Base-by-base conservation (phyloP, 192 early-diverging fungal species). In the Lunasporangiospora selenospora region DNA sequence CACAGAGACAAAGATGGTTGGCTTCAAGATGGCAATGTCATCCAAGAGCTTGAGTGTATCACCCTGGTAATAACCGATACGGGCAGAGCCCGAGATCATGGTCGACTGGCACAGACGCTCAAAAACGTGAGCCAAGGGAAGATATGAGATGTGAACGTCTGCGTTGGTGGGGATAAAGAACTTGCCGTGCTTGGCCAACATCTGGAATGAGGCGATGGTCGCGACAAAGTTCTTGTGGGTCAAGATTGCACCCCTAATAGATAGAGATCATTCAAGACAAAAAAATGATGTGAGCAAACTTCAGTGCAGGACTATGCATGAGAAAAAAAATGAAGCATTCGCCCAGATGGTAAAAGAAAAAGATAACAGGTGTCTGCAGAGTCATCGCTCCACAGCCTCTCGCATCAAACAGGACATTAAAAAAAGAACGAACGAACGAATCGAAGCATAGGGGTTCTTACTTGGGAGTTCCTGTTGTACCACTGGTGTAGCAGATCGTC, bases 121-220 rank as follows among this genome's bases (percentile, higher is more conserved):
- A 77, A 91, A 95, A 39, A 93, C 85, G 77, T 96, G 95, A n/a
- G 95, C 92, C 31, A 96, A 76, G 16, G 95, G 95, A 53, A 98
- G 86, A 65, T 96, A 98, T 24, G 92, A 90, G 44, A 95, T 77
- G 39, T 88, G 80, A 11, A 83, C 57, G 62, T 91, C 88, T 3
- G 16, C 49, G 18, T 12, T 1, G 13, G 36, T 21, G 7, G 53
- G 56, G 24, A 47, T 45, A 15, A 52, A 45, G 27, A 39, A 79
- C 31, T 33, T 60, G 36, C 37, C 59, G 41, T 44, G 36, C 10
- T 34, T 38, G 41, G 29, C 27, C 37, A 43, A 34, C 6, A 29
- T 38, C 32, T 62, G 37, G 21, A 49, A 23, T 30, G 50, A 59
- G 10, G 15, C 41, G 39, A 85, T 63, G 7, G 79, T 61, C 11